phyloP scores from a whole-genome alignment of 345 rosid species.

The Syzygium aqueum region DNA sequence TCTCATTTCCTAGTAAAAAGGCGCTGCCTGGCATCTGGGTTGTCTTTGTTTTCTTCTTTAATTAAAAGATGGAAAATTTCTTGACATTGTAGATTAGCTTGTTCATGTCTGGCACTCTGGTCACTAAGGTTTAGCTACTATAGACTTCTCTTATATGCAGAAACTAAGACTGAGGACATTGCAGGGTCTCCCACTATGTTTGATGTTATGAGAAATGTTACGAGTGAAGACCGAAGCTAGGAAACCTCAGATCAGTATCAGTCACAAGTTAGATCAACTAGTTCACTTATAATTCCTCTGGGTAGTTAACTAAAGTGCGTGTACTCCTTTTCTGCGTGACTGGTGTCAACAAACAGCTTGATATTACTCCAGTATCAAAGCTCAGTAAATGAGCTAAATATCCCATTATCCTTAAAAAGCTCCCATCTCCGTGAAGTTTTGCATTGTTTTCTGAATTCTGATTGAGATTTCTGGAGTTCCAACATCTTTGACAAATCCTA shows the following conservation, averaged over 20 bases:
- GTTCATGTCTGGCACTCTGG: background rate
- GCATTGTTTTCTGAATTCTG: background rate
- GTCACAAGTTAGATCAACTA: background rate
- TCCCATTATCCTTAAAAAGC: background rate
- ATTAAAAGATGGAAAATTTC: background rate
- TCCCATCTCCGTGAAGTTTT: background rate
- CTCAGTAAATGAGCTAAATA: background rate
- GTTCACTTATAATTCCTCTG: background rate
- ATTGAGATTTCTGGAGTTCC: background rate
- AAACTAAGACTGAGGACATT: background rate
- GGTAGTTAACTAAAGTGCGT: background rate
- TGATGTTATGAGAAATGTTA: background rate
- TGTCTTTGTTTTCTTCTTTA: background rate
- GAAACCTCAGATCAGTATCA: background rate
- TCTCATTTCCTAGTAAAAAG: background rate
- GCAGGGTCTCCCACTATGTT: background rate
- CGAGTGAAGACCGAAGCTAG: background rate
- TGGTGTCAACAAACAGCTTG: background rate
- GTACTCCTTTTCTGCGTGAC: background rate
- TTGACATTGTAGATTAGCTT: background rate
- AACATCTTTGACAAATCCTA: background rate
- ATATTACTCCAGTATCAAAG: background rate
- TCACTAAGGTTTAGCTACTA: background rate
- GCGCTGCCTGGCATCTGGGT: background rate
- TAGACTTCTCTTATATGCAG: background rate